A percentile compares a stretch with the other conserved stretches of the same genome.
Evolutionary conservation across 192 early-diverging fungal genomes (phyloP).

Genomic region (Linnemannia elongata): DNA sequence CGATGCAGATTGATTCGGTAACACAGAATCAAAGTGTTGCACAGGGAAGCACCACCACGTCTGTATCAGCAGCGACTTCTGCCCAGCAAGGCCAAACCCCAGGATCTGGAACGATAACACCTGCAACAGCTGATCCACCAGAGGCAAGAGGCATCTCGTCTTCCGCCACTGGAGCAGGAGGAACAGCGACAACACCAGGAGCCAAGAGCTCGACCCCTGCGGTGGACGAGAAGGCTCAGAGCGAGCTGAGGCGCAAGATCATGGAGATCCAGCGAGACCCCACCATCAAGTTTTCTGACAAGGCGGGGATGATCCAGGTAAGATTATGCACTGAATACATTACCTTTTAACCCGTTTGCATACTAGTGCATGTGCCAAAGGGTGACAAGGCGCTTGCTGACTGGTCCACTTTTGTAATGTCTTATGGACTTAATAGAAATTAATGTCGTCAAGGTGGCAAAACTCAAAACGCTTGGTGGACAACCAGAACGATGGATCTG

Average conservation of each 20-base stretch:
- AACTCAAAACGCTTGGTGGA: constrained; percentile 12
- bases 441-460: constrained; percentile 50
- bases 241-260: constrained; percentile 73
- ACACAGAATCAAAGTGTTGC: no score
- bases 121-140: not conserved
- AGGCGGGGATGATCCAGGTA: constrained; percentile 81
- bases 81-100: not conserved
- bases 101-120: not conserved
- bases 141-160: not conserved
- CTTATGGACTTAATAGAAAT: constrained; percentile 33
- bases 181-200: not conserved
- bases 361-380: not conserved
- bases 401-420: not conserved
- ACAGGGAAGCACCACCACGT: not conserved
- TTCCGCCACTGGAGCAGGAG: not conserved
- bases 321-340: not conserved
- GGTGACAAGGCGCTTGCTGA: not conserved
- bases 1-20: constrained; percentile 6
- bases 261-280: constrained; percentile 73
- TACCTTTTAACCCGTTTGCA: not conserved
- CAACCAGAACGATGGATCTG: constrained; percentile 13
- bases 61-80: not conserved
- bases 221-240: constrained; percentile 55
- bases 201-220: constrained; percentile 9
- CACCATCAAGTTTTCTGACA: constrained; percentile 66